phyloP scores from a whole-genome alignment of 371 early-diverging fungal genomes.

The Nosema granulosis region DNA sequence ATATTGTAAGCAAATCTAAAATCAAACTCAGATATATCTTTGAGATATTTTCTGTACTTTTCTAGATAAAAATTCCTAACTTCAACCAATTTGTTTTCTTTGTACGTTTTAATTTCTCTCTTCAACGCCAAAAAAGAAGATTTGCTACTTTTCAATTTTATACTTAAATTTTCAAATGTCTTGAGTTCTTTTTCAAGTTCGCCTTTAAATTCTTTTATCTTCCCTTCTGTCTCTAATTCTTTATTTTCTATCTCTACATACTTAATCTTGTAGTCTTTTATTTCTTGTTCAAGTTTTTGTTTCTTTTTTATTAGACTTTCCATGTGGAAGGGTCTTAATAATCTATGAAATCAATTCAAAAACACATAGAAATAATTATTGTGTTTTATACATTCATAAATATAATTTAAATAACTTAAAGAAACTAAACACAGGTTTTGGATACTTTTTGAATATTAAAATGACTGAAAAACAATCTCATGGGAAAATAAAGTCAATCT shows the following conservation, averaged over 20 bases:
- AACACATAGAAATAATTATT: too few species aligned
- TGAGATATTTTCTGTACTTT: constrained; percentile 1
- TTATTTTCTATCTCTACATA: constrained; percentile 9
- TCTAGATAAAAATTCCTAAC: constrained; percentile 10
- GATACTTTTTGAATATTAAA: not conserved
- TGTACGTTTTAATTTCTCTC: constrained; percentile 33
- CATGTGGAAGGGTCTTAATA: constrained; percentile 9
- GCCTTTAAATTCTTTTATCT: constrained; percentile 19
- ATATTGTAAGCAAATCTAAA: not conserved
- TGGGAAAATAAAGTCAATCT: not conserved
- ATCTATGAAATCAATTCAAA: not conserved
- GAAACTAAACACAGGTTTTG: not conserved
- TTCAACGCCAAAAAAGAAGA: constrained; percentile 32
- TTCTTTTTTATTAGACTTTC: constrained; percentile 34
- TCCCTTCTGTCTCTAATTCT: constrained; percentile 23
- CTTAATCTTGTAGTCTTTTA: constrained; percentile 17
- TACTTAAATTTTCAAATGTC: not conserved
- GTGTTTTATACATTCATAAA: not conserved
- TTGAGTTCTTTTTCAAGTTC: constrained; percentile 7
- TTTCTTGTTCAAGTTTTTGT: constrained; percentile 38
- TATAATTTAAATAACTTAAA: not conserved
- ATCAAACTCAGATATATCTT: not conserved
- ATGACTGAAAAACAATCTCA: not conserved
- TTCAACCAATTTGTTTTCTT: constrained; percentile 19
- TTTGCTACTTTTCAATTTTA: constrained; percentile 40